Evolutionary conservation across 78 protist species (phyloP), one percentile per base, ranked within the genome.

Genomic region (Pelomyxa schiedti): DNA sequence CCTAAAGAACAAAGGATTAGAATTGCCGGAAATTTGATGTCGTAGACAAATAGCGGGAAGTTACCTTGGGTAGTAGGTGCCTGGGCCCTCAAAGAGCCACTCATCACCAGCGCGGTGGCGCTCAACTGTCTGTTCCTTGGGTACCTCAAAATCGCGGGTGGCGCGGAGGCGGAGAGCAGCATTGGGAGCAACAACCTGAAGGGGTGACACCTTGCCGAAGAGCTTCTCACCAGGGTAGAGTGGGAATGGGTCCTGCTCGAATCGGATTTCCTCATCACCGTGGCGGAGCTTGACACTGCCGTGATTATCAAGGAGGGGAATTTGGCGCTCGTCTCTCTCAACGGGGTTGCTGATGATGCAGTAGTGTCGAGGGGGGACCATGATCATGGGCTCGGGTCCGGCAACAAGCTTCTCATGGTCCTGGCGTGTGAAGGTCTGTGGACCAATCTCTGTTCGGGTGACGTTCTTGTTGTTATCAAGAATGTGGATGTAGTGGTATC

Each of bases 161-260:
- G 93, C 92, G n/a, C 66, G 52, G 5, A 92, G 79, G n/a, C 84
- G 79, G 37, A 92, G 81, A 4, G 96, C 93, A 3, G 80, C 36
- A 64, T 80, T 40, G 39, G 84, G 78, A 36, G 75, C 40, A 22
- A 92, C 83, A 24, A 84, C 84, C 38, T 42, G 32, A 28, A 92
- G 80, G 8, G 89, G 69, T 4, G 84, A 77, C 28, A 88, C 78
- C 28, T 35, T 37, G 28, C 72, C 86, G 24, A 22, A 29, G 36
- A 92, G 42, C 70, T 38, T 38, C 78, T 92, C 95, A 69, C 95
- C 95, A 36, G 95, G 95, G 79, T 88, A 88, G 68, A 90, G 78
- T 69, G 93, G 86, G 79, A 92, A 90, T 41, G 90, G 95, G 1
- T 83, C 88, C 68, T 39, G 72, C 22, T 78, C 2, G 36, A 26